A percentile compares a stretch with the other conserved stretches of the same genome.
These are phyloP conservation scores for Malassezia obtusa DNA, from an alignment of 1,284 basidiomycete species.

Conservation along the genomic window DNA sequence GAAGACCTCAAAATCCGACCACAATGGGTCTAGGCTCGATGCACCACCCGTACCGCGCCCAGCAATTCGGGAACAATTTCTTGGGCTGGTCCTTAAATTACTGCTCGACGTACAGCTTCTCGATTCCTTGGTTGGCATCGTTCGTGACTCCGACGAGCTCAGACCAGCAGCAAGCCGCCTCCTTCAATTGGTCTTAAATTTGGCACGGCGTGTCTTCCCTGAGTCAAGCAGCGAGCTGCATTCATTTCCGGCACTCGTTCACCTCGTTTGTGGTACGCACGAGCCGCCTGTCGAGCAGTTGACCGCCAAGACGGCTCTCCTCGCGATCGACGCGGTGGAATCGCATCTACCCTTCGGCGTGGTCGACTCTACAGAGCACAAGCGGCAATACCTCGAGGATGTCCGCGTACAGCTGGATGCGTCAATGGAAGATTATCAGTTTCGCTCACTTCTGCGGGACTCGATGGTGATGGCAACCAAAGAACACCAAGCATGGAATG, in stretches of 20 bases:
- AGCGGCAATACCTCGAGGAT: not conserved
- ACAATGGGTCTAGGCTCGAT: not conserved
- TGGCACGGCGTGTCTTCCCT: conserved; percentile 81
- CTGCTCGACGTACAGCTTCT: conserved; percentile 72
- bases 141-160: conserved; percentile 25
- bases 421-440: conserved; percentile 51
- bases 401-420: not conserved
- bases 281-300: conserved; percentile 55
- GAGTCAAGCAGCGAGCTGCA: conserved; percentile 68
- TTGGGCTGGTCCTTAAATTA: conserved; percentile 75
- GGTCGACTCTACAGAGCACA: not conserved
- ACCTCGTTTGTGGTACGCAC: conserved; percentile 63
- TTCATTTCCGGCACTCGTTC: conserved; percentile 76
- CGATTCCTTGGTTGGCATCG: conserved; percentile 35
- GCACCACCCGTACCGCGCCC: not conserved
- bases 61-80: conserved; percentile 57
- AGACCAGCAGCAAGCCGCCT: conserved; percentile 62
- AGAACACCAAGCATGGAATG: conserved; percentile 86
- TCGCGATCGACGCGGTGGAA: conserved; percentile 82
- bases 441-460: conserved; percentile 40
- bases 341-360: conserved; percentile 29
- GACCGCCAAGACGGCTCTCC: conserved; percentile 66
- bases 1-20: not conserved
- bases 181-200: conserved; percentile 80
- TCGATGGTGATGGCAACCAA: conserved; percentile 70